Percentiles rank a stretch among this genome's conserved stretches.
Conservation (phyloP, 169 alveolate species). For the Plasmodium falciparum region DNA sequence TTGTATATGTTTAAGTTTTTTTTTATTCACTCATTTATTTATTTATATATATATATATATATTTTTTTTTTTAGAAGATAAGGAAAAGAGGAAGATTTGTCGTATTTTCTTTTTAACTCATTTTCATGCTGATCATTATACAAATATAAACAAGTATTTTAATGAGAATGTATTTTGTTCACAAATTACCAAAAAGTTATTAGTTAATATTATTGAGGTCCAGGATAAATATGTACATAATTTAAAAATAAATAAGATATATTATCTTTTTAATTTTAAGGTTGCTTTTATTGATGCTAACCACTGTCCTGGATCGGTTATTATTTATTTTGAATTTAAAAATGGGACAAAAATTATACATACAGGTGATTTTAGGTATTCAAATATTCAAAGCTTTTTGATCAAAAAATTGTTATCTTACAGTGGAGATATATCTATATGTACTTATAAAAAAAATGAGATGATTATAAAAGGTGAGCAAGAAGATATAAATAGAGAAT, state of each 20-base stretch:
- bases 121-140: slow-evolving; percentile 77
- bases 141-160: slow-evolving; percentile 54
- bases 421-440: background rate
- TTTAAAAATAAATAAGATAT: slow-evolving; percentile 67
- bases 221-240: slow-evolving; percentile 63
- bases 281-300: slow-evolving; percentile 70
- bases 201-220: slow-evolving; percentile 63
- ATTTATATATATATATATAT: background rate
- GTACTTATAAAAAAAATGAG: background rate
- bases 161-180: slow-evolving; percentile 53
- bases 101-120: slow-evolving; percentile 64
- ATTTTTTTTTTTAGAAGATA: slow-evolving; percentile 3
- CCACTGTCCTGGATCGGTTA: slow-evolving; percentile 78
- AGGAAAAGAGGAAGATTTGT: slow-evolving; percentile 28
- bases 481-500: background rate
- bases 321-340: slow-evolving; percentile 62
- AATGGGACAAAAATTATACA: slow-evolving; percentile 74
- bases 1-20: too few relatives aligned
- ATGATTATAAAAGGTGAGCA: background rate
- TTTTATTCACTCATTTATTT: background rate
- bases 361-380: slow-evolving; percentile 77
- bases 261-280: slow-evolving; percentile 67
- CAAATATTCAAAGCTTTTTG: slow-evolving; percentile 66
- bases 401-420: slow-evolving; percentile 47
- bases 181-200: slow-evolving; percentile 46